A percentile compares a stretch with the other conserved stretches of the same genome.
These are phyloP conservation scores for Camellia oleifera DNA, from an alignment of 179 eudicot genomes.

Conservation along the genomic window DNA sequence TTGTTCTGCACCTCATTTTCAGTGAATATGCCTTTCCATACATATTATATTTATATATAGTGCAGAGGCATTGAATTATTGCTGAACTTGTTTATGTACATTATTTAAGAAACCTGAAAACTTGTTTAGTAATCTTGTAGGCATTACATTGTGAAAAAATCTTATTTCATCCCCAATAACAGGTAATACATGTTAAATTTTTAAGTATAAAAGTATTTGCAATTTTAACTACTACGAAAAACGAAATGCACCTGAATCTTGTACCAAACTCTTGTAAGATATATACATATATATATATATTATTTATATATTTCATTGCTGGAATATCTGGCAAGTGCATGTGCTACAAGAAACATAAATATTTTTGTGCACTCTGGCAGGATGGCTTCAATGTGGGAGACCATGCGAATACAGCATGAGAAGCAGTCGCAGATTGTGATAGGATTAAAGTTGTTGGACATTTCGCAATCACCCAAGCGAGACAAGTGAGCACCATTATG, in stretches of 20 bases:
- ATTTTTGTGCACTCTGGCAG: conserved; percentile 30
- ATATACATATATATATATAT: too few relatives aligned
- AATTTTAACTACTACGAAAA: neutral
- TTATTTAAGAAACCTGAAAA: neutral
- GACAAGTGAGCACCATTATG: conserved; percentile 63
- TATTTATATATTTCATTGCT: neutral
- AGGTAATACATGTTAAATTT: neutral
- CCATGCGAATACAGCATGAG: conserved; percentile 61
- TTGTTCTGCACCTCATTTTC: too few relatives aligned
- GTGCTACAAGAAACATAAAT: neutral
- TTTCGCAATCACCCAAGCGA: conserved; percentile 65
- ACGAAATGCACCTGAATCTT: neutral
- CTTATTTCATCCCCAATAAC: neutral
- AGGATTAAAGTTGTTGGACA: conserved; percentile 38
- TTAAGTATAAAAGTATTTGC: neutral
- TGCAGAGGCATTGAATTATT: neutral
- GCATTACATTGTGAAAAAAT: neutral
- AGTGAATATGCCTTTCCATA: too few relatives aligned
- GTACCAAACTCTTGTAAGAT: neutral
- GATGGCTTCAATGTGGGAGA: conserved; percentile 89
- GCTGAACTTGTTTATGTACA: neutral
- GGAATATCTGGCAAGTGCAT: neutral
- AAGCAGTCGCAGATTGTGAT: conserved; percentile 48
- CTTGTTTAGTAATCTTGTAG: neutral
- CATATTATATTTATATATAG: neutral